These are phyloP conservation scores for Tripidium arundinaceum DNA, from an alignment of 202 grass and related monocot genomes.

Conservation along the genomic window DNA sequence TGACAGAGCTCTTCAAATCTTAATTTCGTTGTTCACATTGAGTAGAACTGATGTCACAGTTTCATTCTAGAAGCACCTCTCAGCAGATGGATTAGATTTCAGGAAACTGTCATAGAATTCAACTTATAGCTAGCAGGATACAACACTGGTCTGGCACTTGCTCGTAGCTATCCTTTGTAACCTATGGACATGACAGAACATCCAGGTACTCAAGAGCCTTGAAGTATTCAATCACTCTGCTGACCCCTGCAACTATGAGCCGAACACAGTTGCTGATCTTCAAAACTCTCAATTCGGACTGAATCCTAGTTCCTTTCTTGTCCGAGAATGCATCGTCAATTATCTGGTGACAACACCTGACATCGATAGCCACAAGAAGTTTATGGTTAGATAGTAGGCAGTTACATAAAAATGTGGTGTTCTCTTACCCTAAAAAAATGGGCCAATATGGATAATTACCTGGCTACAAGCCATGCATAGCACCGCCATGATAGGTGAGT, in stretches of 20 bases:
- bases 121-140: slow-evolving; percentile 64
- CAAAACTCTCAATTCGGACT: slow-evolving; percentile 52
- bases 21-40: neutral
- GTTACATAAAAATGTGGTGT: too few relatives aligned
- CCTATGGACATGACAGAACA: slow-evolving; percentile 60
- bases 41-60: slow-evolving; percentile 17
- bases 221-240: slow-evolving; percentile 54
- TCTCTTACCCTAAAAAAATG: too few relatives aligned
- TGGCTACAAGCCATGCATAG: too few relatives aligned
- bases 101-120: slow-evolving; percentile 60
- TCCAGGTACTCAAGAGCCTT: slow-evolving; percentile 69
- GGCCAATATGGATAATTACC: too few relatives aligned
- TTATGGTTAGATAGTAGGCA: slow-evolving; percentile 63
- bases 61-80: slow-evolving; percentile 56
- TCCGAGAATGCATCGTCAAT: slow-evolving; percentile 60
- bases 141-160: slow-evolving; percentile 69
- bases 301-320: slow-evolving; percentile 26
- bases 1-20: neutral
- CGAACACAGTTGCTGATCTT: slow-evolving; percentile 48
- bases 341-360: slow-evolving; percentile 72
- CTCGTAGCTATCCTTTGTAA: slow-evolving; percentile 54
- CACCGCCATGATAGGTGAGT: too few relatives aligned
- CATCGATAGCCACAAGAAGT: slow-evolving; percentile 69
- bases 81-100: slow-evolving; percentile 39
- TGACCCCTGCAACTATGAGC: slow-evolving; percentile 54